Evolutionary conservation across 345 rosid species (phyloP), one percentile per base, ranked within the genome.

Genomic region (Dipteronia dyeriana): DNA sequence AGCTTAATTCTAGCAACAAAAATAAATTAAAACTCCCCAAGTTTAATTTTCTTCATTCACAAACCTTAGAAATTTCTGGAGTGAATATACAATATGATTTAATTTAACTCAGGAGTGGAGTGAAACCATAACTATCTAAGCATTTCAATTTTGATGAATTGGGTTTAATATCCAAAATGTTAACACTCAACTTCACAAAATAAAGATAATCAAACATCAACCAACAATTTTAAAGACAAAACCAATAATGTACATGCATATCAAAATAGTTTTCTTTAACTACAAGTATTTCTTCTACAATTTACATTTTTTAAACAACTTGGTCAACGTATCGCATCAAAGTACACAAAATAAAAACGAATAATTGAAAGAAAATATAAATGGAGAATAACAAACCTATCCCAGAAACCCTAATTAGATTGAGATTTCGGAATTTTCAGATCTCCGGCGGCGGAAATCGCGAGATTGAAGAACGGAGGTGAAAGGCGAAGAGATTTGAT

Each of bases 391-490:
- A 49, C 22, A 63, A 63, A 74, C 69, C 62, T 74, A 34, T 63
- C 54, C 61, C 62, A 74, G 49, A 64, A 74, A 63, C 77, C 77
- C 77, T 74, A 74, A 4, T 45, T 49, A 70, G 47, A 49, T 54
- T 22, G 26, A 59, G 11, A 19, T 59, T 59, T 53, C 53, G 29
- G 47, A 47, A 16, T 22, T 57, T 7, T 57, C 51, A 71, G 12
- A 17, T 31, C 23, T n/a, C n/a, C 12, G 8, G 14, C 3, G 31
- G n/a, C 25, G 1, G 49, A 22, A 20, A 63, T 47, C 7, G 6
- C 11, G 56, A 73, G 66, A 59, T 41, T 17, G 73, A 3, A 8
- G 19, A 4, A 53, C 23, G 63, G 26, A 54, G 73, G 34, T 49
- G 8, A 9, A 19, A 38, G 9, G 20, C 45, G 26, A n/a, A 1